phyloP scores from a whole-genome alignment of 208 protist genomes.

The Tritrichomonas foetus region DNA sequence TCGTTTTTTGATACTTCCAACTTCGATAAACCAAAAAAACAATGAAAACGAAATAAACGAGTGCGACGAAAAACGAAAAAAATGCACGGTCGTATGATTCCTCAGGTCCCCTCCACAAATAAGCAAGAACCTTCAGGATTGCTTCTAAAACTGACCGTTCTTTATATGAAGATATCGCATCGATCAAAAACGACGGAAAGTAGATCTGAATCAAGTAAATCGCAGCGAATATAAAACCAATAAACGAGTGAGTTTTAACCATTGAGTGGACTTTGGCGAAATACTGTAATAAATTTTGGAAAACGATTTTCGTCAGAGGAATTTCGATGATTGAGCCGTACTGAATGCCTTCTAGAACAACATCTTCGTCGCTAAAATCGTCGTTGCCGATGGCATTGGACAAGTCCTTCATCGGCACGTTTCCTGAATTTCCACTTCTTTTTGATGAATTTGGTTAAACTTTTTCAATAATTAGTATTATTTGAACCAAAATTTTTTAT shows the following conservation, averaged over 20 bases:
- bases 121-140: not conserved
- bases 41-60: not conserved
- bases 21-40: not conserved
- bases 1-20: not conserved
- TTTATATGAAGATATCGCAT: not conserved
- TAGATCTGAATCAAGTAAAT: not conserved
- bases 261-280: not conserved
- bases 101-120: not conserved
- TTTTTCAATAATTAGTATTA: too few relatives aligned
- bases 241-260: not conserved
- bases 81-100: not conserved
- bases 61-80: not conserved
- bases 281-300: not conserved
- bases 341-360: too few relatives aligned
- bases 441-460: too few relatives aligned
- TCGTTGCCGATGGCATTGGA: too few relatives aligned
- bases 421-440: too few relatives aligned
- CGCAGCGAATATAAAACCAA: not conserved
- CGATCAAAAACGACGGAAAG: not conserved
- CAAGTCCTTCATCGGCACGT: too few relatives aligned
- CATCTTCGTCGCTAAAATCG: too few relatives aligned
- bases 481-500: too few relatives aligned
- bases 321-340: not conserved
- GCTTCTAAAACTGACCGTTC: not conserved
- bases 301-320: not conserved